Percentiles rank a stretch among this genome's conserved stretches.
Evolutionary conservation across 352 stramenopile genomes (phyloP).

Genomic region (Globisporangium ultimum): DNA sequence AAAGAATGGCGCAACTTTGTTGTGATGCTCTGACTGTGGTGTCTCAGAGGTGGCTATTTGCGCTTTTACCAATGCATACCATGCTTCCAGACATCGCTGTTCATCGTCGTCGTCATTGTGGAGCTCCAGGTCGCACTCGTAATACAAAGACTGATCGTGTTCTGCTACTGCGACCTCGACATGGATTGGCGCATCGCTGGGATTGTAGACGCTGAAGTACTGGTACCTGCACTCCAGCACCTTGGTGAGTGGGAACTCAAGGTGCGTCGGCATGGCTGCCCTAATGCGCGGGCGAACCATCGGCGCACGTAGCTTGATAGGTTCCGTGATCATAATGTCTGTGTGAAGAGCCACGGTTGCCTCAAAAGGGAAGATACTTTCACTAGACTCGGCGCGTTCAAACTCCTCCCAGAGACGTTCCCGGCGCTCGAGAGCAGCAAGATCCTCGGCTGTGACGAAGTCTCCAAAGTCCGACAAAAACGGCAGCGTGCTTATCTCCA

Average conservation of each 20-base stretch:
- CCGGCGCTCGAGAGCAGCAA: conserved; percentile 29
- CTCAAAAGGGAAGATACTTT: conserved; percentile 8
- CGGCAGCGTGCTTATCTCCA: conserved; percentile 1
- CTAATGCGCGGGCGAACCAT: conserved; percentile 34
- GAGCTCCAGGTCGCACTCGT: conserved; percentile 21
- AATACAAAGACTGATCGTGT: conserved; percentile 40
- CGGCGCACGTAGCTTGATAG: conserved; percentile 27
- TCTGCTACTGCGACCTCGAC: conserved; percentile 45
- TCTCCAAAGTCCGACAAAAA: conserved; percentile 37
- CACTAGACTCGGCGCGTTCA: neutral
- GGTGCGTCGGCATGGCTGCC: neutral
- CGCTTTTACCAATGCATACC: conserved; percentile 14
- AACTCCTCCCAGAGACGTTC: conserved; percentile 24
- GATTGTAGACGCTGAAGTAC: conserved; percentile 42
- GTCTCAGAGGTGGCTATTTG: neutral
- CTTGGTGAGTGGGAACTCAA: conserved; percentile 39
- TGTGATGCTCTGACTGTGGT: neutral
- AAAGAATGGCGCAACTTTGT: conserved; percentile 30
- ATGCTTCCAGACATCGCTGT: conserved; percentile 33
- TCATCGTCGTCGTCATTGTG: conserved; percentile 16
- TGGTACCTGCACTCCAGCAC: conserved; percentile 19
- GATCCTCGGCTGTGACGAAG: conserved; percentile 25
- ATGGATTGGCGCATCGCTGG: conserved; percentile 39
- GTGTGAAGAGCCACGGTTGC: conserved; percentile 30
- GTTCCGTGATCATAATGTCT: conserved; percentile 26